phyloP scores from a whole-genome alignment of 106 monocot species.

The Dioscorea dumetorum region DNA sequence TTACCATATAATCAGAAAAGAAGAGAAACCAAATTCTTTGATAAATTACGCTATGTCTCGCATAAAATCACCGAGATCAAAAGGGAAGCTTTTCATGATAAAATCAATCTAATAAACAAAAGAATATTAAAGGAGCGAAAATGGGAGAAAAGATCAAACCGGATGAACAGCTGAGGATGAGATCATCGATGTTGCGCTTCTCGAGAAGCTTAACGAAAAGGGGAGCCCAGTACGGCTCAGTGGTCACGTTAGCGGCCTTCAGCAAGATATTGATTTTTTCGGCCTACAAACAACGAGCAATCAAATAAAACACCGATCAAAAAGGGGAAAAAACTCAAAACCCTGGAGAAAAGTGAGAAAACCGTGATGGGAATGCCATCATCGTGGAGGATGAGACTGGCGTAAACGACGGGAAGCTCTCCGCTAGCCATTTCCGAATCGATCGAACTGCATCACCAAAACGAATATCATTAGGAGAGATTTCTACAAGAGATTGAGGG shows the following conservation, averaged over 20 bases:
- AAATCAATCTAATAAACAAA: not conserved
- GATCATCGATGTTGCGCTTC: slow-evolving; percentile 57
- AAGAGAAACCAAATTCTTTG: too few relatives aligned
- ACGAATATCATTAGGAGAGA: too few relatives aligned
- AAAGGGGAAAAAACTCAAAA: not conserved
- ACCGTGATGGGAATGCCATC: slow-evolving; percentile 70
- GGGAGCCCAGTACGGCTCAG: slow-evolving; percentile 61
- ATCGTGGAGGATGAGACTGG: slow-evolving; percentile 54
- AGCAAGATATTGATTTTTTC: slow-evolving; percentile 55
- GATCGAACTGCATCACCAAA: too few relatives aligned
- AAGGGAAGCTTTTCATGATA: too few relatives aligned
- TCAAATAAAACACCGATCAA: not conserved
- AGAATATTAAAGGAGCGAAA: not conserved
- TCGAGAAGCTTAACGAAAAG: slow-evolving; percentile 69
- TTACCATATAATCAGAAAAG: too few relatives aligned
- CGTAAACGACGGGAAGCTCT: slow-evolving; percentile 53
- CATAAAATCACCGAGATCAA: too few relatives aligned
- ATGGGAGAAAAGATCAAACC: slow-evolving; percentile 11
- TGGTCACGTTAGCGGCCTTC: slow-evolving; percentile 46
- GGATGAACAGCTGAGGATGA: slow-evolving; percentile 53
- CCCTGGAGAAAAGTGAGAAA: not conserved
- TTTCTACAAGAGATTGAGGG: too few relatives aligned
- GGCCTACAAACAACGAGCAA: slow-evolving; percentile 11
- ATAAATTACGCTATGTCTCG: too few relatives aligned
- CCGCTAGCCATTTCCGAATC: not conserved